Base-by-base conservation (phyloP, 805 yeast genomes). In the Hanseniaspora pseudoguilliermondii region DNA sequence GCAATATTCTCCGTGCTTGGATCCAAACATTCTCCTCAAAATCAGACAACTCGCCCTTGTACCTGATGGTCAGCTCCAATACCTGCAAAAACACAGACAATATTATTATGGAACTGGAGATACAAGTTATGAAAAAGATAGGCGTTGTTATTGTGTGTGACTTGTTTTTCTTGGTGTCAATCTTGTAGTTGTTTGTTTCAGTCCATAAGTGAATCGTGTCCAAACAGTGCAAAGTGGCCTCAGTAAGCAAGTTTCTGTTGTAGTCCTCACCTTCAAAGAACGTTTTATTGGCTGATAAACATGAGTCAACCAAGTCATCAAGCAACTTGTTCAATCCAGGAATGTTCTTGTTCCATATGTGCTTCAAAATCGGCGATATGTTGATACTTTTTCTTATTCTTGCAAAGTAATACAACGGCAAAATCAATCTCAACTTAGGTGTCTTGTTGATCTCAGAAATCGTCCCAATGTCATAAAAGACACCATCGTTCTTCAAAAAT, bases 71-170 rank as follows among this genome's bases (percentile, higher is more conserved):
- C 44, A 66, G 69, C 61, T 85, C 93, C 21, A 83, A 71, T 5
- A 75, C 69, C 56, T 75, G 73, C 60, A 84, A 67, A 61, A 77
- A 83, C 61, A 82, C 86, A 2, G 87, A 78, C 53, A 84, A 74
- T 38, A 84, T 69, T 54, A 84, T 68, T 13, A 81, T 70, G 1
- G 88, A 72, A 0, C 83, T 77, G 63, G 83, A 83, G 29, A 83
- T 75, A 64, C 88, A 82, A 0, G 88, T 81, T 34, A 84, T 75
- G 62, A 85, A 82, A 65, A 83, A 84, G 29, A 84, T 84, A 1
- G 93, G 93, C 0, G 91, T 83, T 60, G 88, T 72, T 35, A 83
- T 75, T 0, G 86, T 79, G 0, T 85, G 80, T 64, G 79, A 78
- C 59, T 79, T 82, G 0, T 84, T 81, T 64, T 83, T 84, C 53